phyloP scores from a whole-genome alignment of 2,329 filamentous ascomycete species.

The Dothistroma septosporum region DNA sequence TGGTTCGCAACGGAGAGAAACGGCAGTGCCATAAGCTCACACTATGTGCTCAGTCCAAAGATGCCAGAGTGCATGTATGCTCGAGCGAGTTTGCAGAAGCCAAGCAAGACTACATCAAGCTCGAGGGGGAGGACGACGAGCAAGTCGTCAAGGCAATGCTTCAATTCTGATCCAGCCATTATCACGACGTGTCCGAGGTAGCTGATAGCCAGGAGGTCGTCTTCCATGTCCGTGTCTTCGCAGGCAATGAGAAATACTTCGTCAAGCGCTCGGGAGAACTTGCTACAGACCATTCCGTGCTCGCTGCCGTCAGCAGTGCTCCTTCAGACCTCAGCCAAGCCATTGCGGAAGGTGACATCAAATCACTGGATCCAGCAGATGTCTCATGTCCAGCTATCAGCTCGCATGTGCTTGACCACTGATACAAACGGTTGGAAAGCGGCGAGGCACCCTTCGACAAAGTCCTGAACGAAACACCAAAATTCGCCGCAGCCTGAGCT shows the following conservation, averaged over 20 bases:
- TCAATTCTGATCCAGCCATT: background rate
- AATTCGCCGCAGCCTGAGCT: background rate
- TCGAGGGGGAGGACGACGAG: background rate
- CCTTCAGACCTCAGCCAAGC: background rate
- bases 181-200: background rate
- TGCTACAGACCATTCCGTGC: background rate
- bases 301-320: background rate
- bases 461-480: background rate
- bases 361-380: background rate
- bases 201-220: background rate
- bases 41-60: background rate
- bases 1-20: background rate
- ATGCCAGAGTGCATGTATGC: background rate
- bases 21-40: slow-evolving; percentile 1
- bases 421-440: background rate
- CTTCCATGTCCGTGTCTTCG: slow-evolving; percentile 4
- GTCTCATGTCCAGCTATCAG: background rate
- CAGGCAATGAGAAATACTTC: background rate
- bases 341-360: background rate
- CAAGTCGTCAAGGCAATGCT: background rate
- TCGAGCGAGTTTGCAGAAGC: background rate
- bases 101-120: background rate
- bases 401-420: background rate
- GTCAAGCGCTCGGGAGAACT: background rate
- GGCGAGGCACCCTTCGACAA: background rate